Conservation (phyloP, 257 asterid species). For the Solanum pimpinellifolium region DNA sequence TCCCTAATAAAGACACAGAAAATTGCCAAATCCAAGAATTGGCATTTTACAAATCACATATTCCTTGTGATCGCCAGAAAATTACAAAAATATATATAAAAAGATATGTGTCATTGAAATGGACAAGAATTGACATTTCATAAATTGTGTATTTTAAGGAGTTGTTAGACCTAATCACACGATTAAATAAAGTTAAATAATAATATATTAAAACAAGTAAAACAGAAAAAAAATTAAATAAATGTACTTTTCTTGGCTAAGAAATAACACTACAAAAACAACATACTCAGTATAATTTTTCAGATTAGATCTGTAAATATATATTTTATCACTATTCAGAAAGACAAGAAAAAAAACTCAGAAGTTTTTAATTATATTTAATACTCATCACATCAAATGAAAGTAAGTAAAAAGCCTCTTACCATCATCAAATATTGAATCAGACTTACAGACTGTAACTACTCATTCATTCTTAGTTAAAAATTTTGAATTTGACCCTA, state of each 20-base stretch:
- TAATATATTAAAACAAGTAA: background rate
- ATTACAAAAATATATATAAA: background rate
- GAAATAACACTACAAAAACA: background rate
- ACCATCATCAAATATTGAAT: background rate
- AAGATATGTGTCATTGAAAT: background rate
- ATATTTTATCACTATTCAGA: accelerated
- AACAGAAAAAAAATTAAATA: background rate
- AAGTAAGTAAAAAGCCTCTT: background rate
- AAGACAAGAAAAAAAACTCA: background rate
- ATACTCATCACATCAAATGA: background rate
- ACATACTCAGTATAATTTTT: background rate
- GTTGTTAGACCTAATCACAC: background rate
- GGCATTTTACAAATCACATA: background rate
- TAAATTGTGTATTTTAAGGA: background rate
- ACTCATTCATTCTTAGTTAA: background rate
- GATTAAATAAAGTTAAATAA: background rate
- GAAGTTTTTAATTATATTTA: background rate
- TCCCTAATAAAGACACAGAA: background rate
- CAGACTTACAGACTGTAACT: background rate
- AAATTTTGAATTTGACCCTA: accelerated
- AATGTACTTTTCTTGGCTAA: background rate
- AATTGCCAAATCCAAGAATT: background rate
- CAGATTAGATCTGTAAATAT: accelerated
- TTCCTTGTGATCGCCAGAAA: background rate
- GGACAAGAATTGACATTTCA: background rate